Base-by-base conservation (phyloP, 2,329 filamentous ascomycete species). In the Penicillium sp. region DNA sequence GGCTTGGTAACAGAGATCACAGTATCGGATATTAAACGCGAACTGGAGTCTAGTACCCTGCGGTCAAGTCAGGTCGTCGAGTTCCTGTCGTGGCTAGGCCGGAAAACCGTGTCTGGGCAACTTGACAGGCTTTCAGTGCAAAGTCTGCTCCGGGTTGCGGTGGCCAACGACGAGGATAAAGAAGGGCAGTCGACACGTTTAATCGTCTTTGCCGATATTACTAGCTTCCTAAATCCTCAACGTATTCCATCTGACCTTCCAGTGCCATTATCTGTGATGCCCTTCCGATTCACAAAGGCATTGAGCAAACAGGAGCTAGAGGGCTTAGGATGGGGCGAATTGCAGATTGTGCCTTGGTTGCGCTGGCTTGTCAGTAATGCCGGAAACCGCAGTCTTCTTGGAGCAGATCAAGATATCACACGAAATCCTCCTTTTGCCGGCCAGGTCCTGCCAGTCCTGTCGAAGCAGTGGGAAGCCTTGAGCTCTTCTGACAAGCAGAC, bases 381-480 rank as follows among this genome's bases (percentile, higher is more conserved):
- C 12, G 78, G 83, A 8, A 80, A 83, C 4, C 80, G 81, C 49
- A 82, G 82, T 43, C 52, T 69, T 21, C 75, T 87, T 30, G 66
- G 81, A 3, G 77, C 84, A 4, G 81, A 86, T 2, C 82, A 90
- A 61, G 87, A 89, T 67, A 76, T 97, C 7, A 89, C 87, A 0
- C 82, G 80, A 47, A 88, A 86, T 0, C 73, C 89, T 18, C 81
- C 84, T 15, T 95, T 97, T 67, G 86, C 93, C 7, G 79, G 84
- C 0, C 86, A 90, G 58, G 82, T 96, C 8, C 79, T 99, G 26
- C 84, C 84, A 1, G 83, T 96, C 1, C 67, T 97, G 17, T 96
- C 93, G 1, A 97, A 93, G 67, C 86, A 88, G 59, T 99, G 92
- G 91, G 93, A 97, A 42, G 82, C 82, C n/a, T 73, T 95, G 13